Evolutionary conservation across 495 filamentous ascomycete species (phyloP), one percentile per base, ranked within the genome.

Genomic region (Aspergillus cavernicola): DNA sequence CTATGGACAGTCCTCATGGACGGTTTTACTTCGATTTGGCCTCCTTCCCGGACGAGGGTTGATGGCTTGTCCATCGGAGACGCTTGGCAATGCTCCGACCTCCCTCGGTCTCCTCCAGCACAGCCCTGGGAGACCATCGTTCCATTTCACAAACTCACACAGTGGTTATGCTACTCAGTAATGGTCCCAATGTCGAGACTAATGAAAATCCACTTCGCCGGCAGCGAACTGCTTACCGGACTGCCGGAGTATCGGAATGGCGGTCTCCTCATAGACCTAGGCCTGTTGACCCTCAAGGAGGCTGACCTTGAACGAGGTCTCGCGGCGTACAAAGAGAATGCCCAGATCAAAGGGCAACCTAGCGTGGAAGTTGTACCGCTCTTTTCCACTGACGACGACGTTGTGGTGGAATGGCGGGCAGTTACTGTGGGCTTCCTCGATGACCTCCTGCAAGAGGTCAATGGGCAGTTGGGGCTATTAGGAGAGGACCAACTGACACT

Each of bases 111-210:
- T 3, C 83, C 88, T 15, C 86, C 86, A 16, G 80, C 85, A 10
- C 79, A 85, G 26, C 79, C 85, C 0, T 97, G 93, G 95, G 92
- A 98, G 64, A 87, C 80, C 60, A 96, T 98, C 57, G 85, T 96
- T 6, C 92, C 95, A 1, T 86, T 87, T 68, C 85, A 89, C 69
- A 89, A 89, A 63, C 75, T 88, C 22, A 88, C 85, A 0, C 85
- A 89, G 60, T 89, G 85, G 85, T 78, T 88, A 13, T 82, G 80
- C 57, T 87, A 86, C 67, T 87, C 85, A 1, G 76, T 88, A 44
- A 87, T 85, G 81, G 80, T 83, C 4, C 85, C 85, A 0, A 85
- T 88, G 80, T 78, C 75, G 15, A 80, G 75, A 56, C 60, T 87
- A 39, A 75, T 86, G 67, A 72, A 81, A 28, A 79, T 85, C 16